Evolutionary conservation across 306 rosid genomes (phyloP).

Genomic region (Casuarina equisetifolia): DNA sequence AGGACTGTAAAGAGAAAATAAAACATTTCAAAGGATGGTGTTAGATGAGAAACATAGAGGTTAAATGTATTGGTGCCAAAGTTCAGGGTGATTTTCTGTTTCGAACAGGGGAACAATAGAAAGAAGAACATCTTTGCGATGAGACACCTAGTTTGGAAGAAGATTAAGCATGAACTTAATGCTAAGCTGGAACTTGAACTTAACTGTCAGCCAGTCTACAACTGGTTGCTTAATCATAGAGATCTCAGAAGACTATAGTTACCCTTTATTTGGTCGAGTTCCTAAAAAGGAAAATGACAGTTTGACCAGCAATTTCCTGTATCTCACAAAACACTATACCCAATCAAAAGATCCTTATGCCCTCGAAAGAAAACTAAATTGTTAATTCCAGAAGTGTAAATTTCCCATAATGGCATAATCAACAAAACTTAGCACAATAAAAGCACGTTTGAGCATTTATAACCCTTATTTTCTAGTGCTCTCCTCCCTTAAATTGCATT

Average conservation of each 20-base stretch:
- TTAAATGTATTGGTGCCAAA: too few species aligned
- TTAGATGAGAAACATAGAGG: constrained; percentile 5
- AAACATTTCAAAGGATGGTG: constrained; percentile 11
- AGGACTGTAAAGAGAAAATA: constrained; percentile 21
- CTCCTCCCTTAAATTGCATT: constrained; percentile 6
- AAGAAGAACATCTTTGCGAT: background rate
- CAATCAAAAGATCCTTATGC: background rate
- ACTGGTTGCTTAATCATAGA: background rate
- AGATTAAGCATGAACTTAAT: background rate
- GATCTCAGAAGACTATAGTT: constrained; percentile 3
- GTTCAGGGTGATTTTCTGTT: background rate
- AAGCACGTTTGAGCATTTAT: background rate
- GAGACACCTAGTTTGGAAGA: background rate
- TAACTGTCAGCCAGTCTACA: background rate
- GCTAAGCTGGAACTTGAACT: background rate
- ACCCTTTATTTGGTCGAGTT: background rate
- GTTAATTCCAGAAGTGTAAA: background rate
- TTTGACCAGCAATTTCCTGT: background rate
- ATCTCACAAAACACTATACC: background rate
- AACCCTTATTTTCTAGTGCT: background rate
- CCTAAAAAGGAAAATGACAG: constrained; percentile 1
- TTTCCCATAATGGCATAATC: background rate
- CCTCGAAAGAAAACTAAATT: background rate
- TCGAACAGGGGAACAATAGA: background rate
- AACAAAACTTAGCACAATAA: background rate